These are phyloP conservation scores for Colletotrichum incanum DNA, from an alignment of 2,329 filamentous ascomycete genomes.

Conservation along the genomic window DNA sequence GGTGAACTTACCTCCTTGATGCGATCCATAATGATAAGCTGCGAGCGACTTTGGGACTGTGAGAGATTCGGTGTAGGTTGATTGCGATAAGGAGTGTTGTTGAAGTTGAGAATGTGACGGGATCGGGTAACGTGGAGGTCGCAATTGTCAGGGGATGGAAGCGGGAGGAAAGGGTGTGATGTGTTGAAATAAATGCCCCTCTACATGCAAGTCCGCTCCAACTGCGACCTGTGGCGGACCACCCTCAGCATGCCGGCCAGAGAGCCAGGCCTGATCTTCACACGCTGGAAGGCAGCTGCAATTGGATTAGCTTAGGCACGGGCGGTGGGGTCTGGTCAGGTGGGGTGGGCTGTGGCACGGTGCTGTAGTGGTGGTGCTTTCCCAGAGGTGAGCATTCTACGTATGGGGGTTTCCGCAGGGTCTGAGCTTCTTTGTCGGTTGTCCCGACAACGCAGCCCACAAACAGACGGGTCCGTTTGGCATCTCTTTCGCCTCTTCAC, in stretches of 20 bases:
- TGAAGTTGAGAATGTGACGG: constrained; percentile 53
- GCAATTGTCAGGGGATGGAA: constrained; percentile 50
- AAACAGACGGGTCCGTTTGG: constrained; percentile 33
- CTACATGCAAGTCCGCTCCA: constrained; percentile 58
- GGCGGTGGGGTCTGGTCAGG: constrained; percentile 38
- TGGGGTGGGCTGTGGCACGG: constrained; percentile 39
- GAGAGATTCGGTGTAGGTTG: constrained; percentile 47
- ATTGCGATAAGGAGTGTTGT: constrained; percentile 43
- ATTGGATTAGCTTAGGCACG: constrained; percentile 39
- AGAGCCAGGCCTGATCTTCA: constrained; percentile 36
- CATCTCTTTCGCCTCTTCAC: constrained; percentile 21
- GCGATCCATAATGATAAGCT: constrained; percentile 77
- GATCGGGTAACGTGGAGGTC: constrained; percentile 31
- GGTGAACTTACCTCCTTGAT: constrained; percentile 85
- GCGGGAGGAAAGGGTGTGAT: constrained; percentile 48
- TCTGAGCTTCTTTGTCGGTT: constrained; percentile 37
- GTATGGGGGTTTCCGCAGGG: constrained; percentile 33
- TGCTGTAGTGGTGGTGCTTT: constrained; percentile 23
- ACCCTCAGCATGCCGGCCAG: constrained; percentile 36
- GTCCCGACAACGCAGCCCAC: constrained; percentile 34
- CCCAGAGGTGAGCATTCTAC: constrained; percentile 8
- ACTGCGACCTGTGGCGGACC: constrained; percentile 40
- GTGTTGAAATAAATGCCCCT: constrained; percentile 51
- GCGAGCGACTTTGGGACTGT: constrained; percentile 46
- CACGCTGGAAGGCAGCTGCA: constrained; percentile 38